Evolutionary conservation across 177 flowering plant species (phyloP), one percentile per base, ranked within the genome.

Genomic region (Vitis hybrid): DNA sequence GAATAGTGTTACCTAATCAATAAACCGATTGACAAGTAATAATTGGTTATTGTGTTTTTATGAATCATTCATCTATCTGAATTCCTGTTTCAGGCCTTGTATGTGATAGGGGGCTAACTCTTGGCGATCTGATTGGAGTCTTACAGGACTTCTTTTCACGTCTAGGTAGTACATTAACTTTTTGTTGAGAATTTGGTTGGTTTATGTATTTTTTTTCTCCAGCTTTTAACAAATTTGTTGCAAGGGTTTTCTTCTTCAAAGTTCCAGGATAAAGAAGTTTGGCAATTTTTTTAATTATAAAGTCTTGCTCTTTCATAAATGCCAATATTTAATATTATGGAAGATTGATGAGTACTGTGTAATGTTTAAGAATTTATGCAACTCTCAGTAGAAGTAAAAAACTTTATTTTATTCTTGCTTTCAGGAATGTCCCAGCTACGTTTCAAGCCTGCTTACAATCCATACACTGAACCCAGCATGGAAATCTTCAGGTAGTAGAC

Each of bases 391-490:
- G 50, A n/a, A 26, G 49, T 13, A 53, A 29, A n/a, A n/a, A 62
- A n/a, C 22, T 26, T 65, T 16, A 16, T 18, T 63, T 60, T 18
- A 53, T 26, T 55, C 48, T 21, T 70, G 14, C 60, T 68, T 69
- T 50, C 82, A 96, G 99, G 97, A 48, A 92, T 96, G 97, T 80
- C 94, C 45, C 87, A 90, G 66, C 77, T 96, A 60, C 83, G 80
- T 14, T 96, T 90, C 87, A 96, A 96, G 82, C 95, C 99, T 64
- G 91, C 99, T 60, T 96, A 94, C 82, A 96, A 96, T 78, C 98
- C 99, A 1, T 96, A 96, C 59, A 96, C 98, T 18, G 97, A 94
- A 66, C 99, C 97, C 55, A 96, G 99, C 82, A 93, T 96, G 99
- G 99, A 96, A 72, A 93, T 96, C 52, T 96, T 89, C 86, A 90